These are phyloP conservation scores for Astrothelium macrocarpum DNA, from an alignment of 495 filamentous ascomycete genomes.

Conservation along the genomic window DNA sequence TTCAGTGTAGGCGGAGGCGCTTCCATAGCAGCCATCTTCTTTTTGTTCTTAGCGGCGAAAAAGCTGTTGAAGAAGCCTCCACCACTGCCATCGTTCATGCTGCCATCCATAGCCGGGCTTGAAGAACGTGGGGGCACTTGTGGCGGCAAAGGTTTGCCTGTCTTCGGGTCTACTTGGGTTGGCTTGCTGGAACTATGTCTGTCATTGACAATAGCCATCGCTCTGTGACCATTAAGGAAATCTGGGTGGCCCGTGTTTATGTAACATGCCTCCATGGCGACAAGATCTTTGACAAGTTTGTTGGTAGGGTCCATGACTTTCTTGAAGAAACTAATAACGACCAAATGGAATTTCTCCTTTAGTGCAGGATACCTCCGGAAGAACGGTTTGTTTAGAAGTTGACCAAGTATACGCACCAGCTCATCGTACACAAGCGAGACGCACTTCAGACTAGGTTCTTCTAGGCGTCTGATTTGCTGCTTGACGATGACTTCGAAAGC, in stretches of 20 bases:
- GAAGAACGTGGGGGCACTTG: conserved; percentile 55
- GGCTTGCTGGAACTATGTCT: conserved; percentile 70
- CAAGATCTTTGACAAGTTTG: conserved; percentile 89
- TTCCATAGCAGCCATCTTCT: conserved; percentile 99
- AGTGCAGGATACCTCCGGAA: conserved; percentile 86
- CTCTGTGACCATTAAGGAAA: conserved; percentile 85
- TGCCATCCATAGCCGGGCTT: conserved; percentile 50
- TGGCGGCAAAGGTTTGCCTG: conserved; percentile 83
- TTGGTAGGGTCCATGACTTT: conserved; percentile 95
- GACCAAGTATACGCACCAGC: conserved; percentile 85
- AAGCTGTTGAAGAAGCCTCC: conserved; percentile 93
- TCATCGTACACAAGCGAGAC: conserved; percentile 96
- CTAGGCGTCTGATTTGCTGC: conserved; percentile 92
- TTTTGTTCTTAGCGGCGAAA: conserved; percentile 98
- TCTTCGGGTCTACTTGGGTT: conserved; percentile 97
- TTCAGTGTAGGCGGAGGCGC: conserved; percentile 86
- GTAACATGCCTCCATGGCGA: conserved; percentile 92
- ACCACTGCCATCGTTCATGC: conserved; percentile 28
- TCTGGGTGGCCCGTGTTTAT: conserved; percentile 98
- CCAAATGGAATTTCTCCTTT: conserved; percentile 92
- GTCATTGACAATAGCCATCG: conserved; percentile 97
- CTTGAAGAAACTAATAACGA: conserved; percentile 96
- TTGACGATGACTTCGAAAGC: conserved; percentile 98
- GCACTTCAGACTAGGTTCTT: conserved; percentile 95
- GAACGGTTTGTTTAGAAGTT: conserved; percentile 77